These are phyloP conservation scores for Colletotrichum navitas DNA, from an alignment of 2,329 filamentous ascomycete genomes.

Conservation along the genomic window DNA sequence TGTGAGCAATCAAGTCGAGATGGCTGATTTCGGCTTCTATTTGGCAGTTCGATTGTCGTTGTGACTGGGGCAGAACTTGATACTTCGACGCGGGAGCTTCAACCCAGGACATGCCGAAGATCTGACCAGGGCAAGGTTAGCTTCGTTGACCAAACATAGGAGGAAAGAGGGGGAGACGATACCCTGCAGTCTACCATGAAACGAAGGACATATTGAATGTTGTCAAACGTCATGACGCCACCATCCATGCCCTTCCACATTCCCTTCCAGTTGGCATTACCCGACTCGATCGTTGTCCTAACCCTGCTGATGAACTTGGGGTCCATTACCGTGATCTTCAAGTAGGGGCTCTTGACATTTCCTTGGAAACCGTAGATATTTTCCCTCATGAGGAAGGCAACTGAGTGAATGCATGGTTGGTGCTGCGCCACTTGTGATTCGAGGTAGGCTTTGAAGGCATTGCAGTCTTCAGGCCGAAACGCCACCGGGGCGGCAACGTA, in stretches of 20 bases:
- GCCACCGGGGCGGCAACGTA: constrained; percentile 89
- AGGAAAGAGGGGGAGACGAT: constrained; percentile 45
- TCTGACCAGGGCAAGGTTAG: constrained; percentile 56
- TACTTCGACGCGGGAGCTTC: constrained; percentile 84
- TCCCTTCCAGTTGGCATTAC: constrained; percentile 87
- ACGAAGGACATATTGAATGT: constrained; percentile 91
- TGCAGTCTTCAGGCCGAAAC: constrained; percentile 84
- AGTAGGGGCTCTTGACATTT: constrained; percentile 89
- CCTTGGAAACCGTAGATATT: constrained; percentile 96
- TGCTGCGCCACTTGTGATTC: constrained; percentile 83
- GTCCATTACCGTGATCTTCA: constrained; percentile 93
- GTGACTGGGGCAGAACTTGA: constrained; percentile 72
- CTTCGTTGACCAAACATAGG: neutral
- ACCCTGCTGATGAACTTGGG: constrained; percentile 86
- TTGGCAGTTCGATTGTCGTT: constrained; percentile 92
- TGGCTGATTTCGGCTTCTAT: constrained; percentile 93
- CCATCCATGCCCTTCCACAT: constrained; percentile 81
- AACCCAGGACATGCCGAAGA: constrained; percentile 98
- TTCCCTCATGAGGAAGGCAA: constrained; percentile 85
- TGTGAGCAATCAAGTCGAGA: constrained; percentile 85
- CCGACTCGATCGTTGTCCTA: constrained; percentile 79
- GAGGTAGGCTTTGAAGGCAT: constrained; percentile 82
- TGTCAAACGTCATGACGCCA: constrained; percentile 92
- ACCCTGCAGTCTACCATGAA: constrained; percentile 98
- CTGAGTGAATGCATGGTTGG: constrained; percentile 80